phyloP scores from a whole-genome alignment of 257 asterid genomes.

The Leonotis leonurus region DNA sequence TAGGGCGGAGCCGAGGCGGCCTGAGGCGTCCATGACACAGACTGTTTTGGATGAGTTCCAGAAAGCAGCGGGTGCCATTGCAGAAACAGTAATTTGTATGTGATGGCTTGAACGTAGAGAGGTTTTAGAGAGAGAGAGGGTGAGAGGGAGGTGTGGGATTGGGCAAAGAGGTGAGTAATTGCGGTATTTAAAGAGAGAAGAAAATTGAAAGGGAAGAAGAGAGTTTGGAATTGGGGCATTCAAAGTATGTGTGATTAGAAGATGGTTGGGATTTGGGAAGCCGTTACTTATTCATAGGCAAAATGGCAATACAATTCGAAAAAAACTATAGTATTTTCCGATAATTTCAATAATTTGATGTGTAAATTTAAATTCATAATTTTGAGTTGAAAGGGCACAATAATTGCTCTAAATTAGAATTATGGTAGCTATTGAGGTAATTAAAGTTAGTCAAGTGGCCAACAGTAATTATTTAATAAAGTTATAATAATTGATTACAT shows the following conservation, averaged over 20 bases:
- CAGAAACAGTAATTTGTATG: background rate
- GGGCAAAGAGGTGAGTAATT: background rate
- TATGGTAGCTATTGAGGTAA: background rate
- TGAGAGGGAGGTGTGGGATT: background rate
- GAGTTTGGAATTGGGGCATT: constrained; percentile 23
- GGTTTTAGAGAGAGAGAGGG: constrained; percentile 2
- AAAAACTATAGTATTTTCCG: background rate
- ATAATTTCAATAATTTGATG: no score
- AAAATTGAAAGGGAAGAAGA: background rate
- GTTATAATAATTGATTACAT: no score
- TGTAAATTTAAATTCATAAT: background rate
- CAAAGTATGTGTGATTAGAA: constrained; percentile 48
- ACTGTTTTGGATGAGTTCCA: constrained; percentile 41
- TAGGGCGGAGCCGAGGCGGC: constrained; percentile 62
- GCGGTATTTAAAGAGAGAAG: constrained; percentile 28
- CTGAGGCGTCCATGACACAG: constrained; percentile 93
- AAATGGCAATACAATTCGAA: background rate
- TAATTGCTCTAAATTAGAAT: background rate
- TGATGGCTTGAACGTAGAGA: background rate
- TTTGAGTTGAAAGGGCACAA: background rate
- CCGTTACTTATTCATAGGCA: constrained; percentile 30
- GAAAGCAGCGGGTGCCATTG: constrained; percentile 31
- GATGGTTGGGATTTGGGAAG: constrained; percentile 63
- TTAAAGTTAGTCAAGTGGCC: background rate
- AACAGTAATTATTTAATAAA: background rate